Evolutionary conservation across 2,329 filamentous ascomycete species (phyloP).

Genomic region (Beauveria medogensis): DNA sequence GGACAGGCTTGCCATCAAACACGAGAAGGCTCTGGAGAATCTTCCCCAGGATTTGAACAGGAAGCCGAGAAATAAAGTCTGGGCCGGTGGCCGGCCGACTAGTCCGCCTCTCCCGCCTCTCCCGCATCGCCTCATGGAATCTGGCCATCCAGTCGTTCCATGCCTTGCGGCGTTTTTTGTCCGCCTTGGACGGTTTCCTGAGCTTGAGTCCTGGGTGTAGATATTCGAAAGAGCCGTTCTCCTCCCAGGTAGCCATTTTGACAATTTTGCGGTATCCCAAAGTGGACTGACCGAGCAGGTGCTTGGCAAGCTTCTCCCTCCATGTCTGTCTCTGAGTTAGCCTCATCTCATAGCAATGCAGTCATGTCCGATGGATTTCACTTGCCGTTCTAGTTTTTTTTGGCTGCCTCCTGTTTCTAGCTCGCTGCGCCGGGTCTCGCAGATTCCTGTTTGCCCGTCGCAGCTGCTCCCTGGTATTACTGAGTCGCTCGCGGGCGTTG

Average conservation of each 20-base stretch:
- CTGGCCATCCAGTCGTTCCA: neutral
- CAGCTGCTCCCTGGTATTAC: neutral
- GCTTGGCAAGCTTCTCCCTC: neutral
- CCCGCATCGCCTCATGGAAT: too few species aligned
- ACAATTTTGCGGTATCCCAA: conserved; percentile 17
- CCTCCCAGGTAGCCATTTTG: conserved; percentile 23
- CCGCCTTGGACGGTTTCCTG: neutral
- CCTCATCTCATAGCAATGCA: neutral
- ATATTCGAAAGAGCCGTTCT: conserved; percentile 14
- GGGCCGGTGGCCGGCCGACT: neutral
- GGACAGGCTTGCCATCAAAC: conserved; percentile 27
- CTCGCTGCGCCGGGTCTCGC: neutral
- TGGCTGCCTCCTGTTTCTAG: neutral
- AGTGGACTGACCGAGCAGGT: neutral
- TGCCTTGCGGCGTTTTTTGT: too few species aligned
- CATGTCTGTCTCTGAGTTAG: conserved; percentile 2
- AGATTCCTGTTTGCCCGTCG: neutral
- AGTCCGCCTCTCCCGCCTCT: neutral
- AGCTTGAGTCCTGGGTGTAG: neutral
- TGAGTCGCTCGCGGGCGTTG: neutral
- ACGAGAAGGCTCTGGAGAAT: conserved; percentile 32
- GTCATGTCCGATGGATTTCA: neutral
- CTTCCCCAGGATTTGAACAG: conserved; percentile 19
- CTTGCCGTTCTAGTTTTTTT: neutral
- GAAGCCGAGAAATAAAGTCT: conserved; percentile 16